A percentile compares a stretch with the other conserved stretches of the same genome.
phyloP scores from a whole-genome alignment of 257 asterid genomes.

The Rubia yunnanensis region DNA sequence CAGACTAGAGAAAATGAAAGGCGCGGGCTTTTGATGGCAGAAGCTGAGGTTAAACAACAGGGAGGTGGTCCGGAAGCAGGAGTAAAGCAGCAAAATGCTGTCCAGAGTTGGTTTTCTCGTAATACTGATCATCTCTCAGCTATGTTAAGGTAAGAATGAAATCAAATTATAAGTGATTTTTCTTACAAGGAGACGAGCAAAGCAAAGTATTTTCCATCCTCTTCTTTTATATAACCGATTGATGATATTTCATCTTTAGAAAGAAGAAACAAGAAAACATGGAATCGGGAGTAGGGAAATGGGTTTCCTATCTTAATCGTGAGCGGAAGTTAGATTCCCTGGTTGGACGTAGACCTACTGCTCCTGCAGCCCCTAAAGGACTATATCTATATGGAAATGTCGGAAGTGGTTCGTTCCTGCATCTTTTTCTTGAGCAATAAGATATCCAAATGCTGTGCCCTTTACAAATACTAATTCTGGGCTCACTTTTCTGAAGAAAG shows the following conservation, averaged over 20 bases:
- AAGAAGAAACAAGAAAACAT: conserved; percentile 38
- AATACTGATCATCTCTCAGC: conserved; percentile 15
- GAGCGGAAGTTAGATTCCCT: conserved; percentile 70
- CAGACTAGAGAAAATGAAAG: conserved; percentile 58
- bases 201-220: conserved; percentile 4
- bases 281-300: conserved; percentile 93
- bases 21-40: conserved; percentile 64
- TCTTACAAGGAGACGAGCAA: neutral
- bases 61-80: conserved; percentile 36
- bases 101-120: conserved; percentile 74
- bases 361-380: conserved; percentile 96
- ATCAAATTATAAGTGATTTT: neutral
- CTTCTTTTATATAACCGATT: conserved; percentile 6
- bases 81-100: conserved; percentile 40
- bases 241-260: conserved; percentile 18
- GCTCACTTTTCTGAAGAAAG: conserved; percentile 15
- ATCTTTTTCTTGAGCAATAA: conserved; percentile 15
- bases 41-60: conserved; percentile 66
- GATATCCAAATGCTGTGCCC: neutral
- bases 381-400: conserved; percentile 85
- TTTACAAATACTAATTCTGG: neutral
- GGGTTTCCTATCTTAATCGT: conserved; percentile 96
- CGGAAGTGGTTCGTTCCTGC: conserved; percentile 82
- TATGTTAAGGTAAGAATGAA: neutral
- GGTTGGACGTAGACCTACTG: conserved; percentile 70